phyloP scores from a whole-genome alignment of 768 basidiomycete genomes.

The Wakefieldia striispora region DNA sequence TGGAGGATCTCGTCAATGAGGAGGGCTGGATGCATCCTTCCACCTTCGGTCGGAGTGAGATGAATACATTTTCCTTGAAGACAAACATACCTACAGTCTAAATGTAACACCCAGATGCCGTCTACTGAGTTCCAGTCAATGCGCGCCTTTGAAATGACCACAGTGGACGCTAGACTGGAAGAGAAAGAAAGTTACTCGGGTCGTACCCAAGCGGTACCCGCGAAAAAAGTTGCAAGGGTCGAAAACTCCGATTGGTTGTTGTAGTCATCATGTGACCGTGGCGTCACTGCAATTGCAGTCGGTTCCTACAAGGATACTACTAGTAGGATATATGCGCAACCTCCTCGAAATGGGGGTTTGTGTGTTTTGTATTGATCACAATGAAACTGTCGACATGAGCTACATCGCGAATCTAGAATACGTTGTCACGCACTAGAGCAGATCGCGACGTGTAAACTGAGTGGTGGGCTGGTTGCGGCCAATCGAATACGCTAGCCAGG shows the following conservation, averaged over 20 bases:
- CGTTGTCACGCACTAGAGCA: constrained; percentile 14
- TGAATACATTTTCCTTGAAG: not conserved
- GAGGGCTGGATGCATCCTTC: constrained; percentile 43
- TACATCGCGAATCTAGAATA: not conserved
- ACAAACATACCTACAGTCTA: constrained; percentile 5
- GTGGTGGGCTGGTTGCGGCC: not conserved
- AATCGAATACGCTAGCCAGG: constrained; percentile 4
- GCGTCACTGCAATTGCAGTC: not conserved
- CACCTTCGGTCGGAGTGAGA: not conserved
- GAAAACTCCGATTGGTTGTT: constrained; percentile 9
- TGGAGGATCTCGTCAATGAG: constrained; percentile 51
- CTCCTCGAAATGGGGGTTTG: no score
- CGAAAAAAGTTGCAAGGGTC: constrained; percentile 16
- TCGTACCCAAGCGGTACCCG: constrained; percentile 16
- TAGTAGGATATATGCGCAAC: no score
- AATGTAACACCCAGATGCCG: not conserved
- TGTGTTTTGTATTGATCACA: no score
- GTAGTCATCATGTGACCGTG: constrained; percentile 7
- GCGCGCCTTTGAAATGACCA: not conserved
- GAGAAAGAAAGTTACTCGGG: not conserved
- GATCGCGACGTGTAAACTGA: not conserved
- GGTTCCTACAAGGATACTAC: no score
- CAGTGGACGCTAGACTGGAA: not conserved
- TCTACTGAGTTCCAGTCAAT: not conserved
- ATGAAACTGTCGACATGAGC: constrained; percentile 8